Base-by-base conservation (phyloP, 2,329 filamentous ascomycete species). In the Dactylellina parvicollis region DNA sequence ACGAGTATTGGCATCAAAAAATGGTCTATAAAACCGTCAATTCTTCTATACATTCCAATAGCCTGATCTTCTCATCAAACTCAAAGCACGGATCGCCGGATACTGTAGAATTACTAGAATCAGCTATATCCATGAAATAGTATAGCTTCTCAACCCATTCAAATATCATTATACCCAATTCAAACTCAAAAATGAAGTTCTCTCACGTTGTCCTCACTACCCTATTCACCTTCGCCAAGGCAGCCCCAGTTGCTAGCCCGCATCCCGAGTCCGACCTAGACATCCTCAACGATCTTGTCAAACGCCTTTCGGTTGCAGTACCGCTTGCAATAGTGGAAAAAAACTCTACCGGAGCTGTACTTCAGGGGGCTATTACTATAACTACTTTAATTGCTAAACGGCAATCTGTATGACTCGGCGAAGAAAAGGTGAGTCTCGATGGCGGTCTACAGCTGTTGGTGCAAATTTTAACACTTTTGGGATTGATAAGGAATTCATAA, bases 321-420 rank as follows among this genome's bases (percentile, higher is more conserved):
- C 12, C 22, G 12, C 32, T 2, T 69, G 64, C 55, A 69, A 30
- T 22, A 54, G 8, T 8, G 42, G 30, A 44, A 69, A 47, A 47
- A 55, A 40, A 30, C 57, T 69, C 34, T 69, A 55, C 64, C 61
- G 64, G 64, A 60, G 46, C 55, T 69, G 64, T 54, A 69, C 54
- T 47, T 61, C 55, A 10, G 64, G 64, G 16, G 64, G 64, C 8
- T 69, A 55, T 55, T 60, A 55, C 47, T 69, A 69, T 42, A 69
- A 46, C 22, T 28, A 34, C 18, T 18, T 55, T 26, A 28, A 8
- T 4, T 69, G 64, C 47, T 69, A 69, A 44, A 38, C 28, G 18
- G 14, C 4, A 34, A 34, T 7, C 30, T 5, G 30, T 34, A 12
- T 7, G 30, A 5, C 30, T n/a, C n/a, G n/a, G n/a, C n/a, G n/a